Conservation (phyloP, 805 yeast species). For the Yarrowia sp. region DNA sequence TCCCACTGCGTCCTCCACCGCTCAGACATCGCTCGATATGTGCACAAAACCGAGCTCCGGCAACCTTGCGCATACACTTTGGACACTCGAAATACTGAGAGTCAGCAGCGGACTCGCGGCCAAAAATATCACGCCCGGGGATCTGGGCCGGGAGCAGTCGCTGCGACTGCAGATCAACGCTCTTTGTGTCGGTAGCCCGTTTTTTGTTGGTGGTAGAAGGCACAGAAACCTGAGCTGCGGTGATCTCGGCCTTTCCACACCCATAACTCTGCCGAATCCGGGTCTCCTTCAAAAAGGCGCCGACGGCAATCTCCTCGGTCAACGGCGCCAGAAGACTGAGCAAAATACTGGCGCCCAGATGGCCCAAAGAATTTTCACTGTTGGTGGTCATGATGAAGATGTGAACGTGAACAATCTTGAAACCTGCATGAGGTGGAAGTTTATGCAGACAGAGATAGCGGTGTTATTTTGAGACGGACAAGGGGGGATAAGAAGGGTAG, state of each 20-base stretch:
- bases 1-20: constrained; percentile 55
- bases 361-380: constrained; percentile 31
- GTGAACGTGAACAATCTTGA: too few species aligned
- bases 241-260: constrained; percentile 46
- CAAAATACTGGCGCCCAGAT: constrained; percentile 42
- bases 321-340: constrained; percentile 48
- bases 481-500: too few species aligned
- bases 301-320: constrained; percentile 49
- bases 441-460: too few species aligned
- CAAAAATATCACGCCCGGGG: constrained; percentile 54
- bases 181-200: constrained; percentile 43
- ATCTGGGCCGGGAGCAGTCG: constrained; percentile 43
- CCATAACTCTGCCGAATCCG: constrained; percentile 46
- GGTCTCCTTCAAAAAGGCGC: constrained; percentile 50
- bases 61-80: constrained; percentile 83
- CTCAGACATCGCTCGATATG: constrained; percentile 90
- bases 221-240: constrained; percentile 39
- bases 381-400: constrained; percentile 8
- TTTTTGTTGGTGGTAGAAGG: constrained; percentile 34
- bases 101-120: constrained; percentile 56
- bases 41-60: constrained; percentile 91
- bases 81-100: constrained; percentile 74
- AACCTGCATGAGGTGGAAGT: too few species aligned
- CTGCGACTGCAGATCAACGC: constrained; percentile 21
- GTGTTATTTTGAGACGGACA: too few species aligned